Evolutionary conservation across 2,329 filamentous ascomycete genomes (phyloP).

Genomic region (Hymenoscyphus salicellus): DNA sequence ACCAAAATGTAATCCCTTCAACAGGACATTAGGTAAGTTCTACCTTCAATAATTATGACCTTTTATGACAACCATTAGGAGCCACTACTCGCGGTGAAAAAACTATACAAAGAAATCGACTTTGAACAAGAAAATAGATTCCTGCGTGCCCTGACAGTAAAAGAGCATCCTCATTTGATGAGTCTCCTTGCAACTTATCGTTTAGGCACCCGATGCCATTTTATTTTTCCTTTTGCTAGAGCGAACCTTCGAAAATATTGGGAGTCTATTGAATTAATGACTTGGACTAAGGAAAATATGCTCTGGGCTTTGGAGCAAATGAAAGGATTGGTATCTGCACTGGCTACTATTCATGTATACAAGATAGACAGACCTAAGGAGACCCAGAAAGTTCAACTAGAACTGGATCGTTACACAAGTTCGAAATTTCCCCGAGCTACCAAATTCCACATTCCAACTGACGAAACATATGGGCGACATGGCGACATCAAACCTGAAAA

Average conservation of each 20-base stretch:
- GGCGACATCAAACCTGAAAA: constrained; percentile 42
- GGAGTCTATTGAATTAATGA: constrained; percentile 6
- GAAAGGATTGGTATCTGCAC: constrained; percentile 25
- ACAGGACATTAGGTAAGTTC: not conserved
- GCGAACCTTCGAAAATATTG: constrained; percentile 30
- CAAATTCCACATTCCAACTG: not conserved
- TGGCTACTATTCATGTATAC: constrained; percentile 26
- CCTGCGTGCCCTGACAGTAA: too few relatives aligned
- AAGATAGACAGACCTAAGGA: not conserved
- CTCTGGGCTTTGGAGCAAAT: constrained; percentile 28
- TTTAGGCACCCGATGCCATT: constrained; percentile 18
- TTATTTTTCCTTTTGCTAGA: constrained; percentile 33
- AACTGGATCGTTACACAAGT: not conserved
- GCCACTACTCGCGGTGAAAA: not conserved
- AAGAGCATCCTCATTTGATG: constrained; percentile 26
- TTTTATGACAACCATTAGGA: not conserved
- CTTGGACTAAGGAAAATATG: not conserved
- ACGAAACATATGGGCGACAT: constrained; percentile 33
- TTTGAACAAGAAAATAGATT: constrained; percentile 10
- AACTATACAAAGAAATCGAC: not conserved
- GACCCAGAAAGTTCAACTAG: not conserved
- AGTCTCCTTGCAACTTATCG: constrained; percentile 31
- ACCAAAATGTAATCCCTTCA: constrained; percentile 1
- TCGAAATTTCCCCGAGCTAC: not conserved
- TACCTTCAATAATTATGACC: not conserved